These are phyloP conservation scores for Thermomucor indicae-seudaticae DNA, from an alignment of 371 early-diverging fungal species.

Conservation along the genomic window DNA sequence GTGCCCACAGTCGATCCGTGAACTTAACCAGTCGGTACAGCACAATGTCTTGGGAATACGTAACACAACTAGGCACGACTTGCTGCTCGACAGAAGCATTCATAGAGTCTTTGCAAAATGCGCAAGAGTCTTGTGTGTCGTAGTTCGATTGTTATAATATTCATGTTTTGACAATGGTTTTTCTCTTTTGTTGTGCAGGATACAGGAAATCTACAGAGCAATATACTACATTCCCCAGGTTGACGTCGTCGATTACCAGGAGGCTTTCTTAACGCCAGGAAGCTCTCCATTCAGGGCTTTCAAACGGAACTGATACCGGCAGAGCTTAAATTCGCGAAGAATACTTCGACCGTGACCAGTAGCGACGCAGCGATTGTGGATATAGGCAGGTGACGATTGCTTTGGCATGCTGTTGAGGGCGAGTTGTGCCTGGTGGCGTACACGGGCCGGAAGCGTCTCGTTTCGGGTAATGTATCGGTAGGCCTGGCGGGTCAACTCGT, in stretches of 20 bases:
- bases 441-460: conserved; percentile 69
- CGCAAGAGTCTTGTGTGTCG: too few relatives aligned
- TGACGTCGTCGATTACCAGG: conserved; percentile 67
- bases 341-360: conserved; percentile 85
- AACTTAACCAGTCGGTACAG: too few relatives aligned
- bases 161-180: too few relatives aligned
- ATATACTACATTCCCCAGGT: too few relatives aligned
- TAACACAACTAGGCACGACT: too few relatives aligned
- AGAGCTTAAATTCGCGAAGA: conserved; percentile 74
- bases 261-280: conserved; percentile 80
- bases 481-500: conserved; percentile 74
- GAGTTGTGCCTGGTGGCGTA: conserved; percentile 81
- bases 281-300: conserved; percentile 81
- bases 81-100: too few relatives aligned
- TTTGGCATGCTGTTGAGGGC: conserved; percentile 73
- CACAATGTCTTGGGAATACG: too few relatives aligned
- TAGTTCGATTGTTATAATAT: too few relatives aligned
- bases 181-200: too few relatives aligned
- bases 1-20: too few relatives aligned
- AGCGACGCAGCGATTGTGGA: conserved; percentile 76
- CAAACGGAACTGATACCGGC: conserved; percentile 79
- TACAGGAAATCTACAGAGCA: too few relatives aligned
- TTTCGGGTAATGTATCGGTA: conserved; percentile 80
- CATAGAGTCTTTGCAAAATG: too few relatives aligned
- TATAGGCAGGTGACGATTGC: conserved; percentile 61